These are phyloP conservation scores for Rhizophagus sp. DNA, from an alignment of 192 early-diverging fungal genomes.

Conservation along the genomic window DNA sequence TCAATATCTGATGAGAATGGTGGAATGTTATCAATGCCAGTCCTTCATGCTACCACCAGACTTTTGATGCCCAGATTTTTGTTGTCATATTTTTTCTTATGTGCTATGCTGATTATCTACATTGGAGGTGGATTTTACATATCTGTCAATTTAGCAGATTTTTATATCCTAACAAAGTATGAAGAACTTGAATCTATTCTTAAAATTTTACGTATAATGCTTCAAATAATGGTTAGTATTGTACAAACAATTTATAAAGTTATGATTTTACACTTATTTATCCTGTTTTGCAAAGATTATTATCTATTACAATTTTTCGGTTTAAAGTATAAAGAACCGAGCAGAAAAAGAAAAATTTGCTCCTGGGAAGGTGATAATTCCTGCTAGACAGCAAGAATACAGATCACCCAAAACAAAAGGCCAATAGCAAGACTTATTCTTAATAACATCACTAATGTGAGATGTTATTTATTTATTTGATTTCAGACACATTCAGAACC, in stretches of 20 bases:
- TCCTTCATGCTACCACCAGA: not conserved
- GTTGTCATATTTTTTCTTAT: slow-evolving; percentile 28
- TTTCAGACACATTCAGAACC: too few species aligned
- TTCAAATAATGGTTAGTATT: slow-evolving; percentile 27
- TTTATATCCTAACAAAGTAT: slow-evolving; percentile 20
- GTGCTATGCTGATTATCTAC: slow-evolving; percentile 27
- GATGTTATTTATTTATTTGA: too few species aligned
- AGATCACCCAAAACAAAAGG: not conserved
- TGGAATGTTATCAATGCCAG: slow-evolving; percentile 21
- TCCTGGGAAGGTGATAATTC: not conserved
- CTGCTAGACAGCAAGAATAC: not conserved
- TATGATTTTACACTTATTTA: slow-evolving; percentile 8
- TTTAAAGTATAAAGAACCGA: not conserved
- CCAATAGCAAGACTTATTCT: not conserved
- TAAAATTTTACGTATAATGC: too few species aligned
- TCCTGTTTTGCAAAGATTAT: slow-evolving; percentile 23
- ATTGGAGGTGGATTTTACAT: slow-evolving; percentile 21
- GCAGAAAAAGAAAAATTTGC: slow-evolving; percentile 21
- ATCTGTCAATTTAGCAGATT: slow-evolving; percentile 21
- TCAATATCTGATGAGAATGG: not conserved
- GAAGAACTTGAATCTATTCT: slow-evolving; percentile 1
- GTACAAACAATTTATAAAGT: not conserved
- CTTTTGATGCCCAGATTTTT: slow-evolving; percentile 31
- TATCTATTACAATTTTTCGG: slow-evolving; percentile 21
- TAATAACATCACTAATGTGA: too few species aligned